These are phyloP conservation scores for Amphirosellinia nigrospora DNA, from an alignment of 495 filamentous ascomycete species.

Conservation along the genomic window DNA sequence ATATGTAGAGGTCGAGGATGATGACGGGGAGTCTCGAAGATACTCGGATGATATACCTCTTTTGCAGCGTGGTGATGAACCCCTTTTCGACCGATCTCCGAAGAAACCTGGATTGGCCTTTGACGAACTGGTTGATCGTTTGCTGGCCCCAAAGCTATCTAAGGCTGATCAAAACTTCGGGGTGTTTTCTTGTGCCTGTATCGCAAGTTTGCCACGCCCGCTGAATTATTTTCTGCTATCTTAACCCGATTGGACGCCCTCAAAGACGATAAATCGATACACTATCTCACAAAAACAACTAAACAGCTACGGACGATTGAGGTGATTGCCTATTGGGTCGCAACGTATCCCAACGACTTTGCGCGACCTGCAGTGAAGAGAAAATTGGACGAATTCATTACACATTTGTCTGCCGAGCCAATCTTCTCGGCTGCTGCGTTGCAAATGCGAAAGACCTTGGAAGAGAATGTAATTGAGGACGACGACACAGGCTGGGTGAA, in stretches of 20 bases:
- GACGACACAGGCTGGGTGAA: slow-evolving; percentile 83
- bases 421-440: slow-evolving; percentile 82
- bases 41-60: slow-evolving; percentile 68
- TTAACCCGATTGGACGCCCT: slow-evolving; percentile 74
- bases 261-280: slow-evolving; percentile 63
- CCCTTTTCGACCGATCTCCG: slow-evolving; percentile 51
- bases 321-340: slow-evolving; percentile 86
- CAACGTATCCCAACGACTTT: slow-evolving; percentile 92
- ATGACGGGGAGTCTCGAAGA: slow-evolving; percentile 58
- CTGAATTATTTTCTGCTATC: slow-evolving; percentile 74
- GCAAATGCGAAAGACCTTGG: slow-evolving; percentile 72
- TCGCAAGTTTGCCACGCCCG: slow-evolving; percentile 87
- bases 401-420: slow-evolving; percentile 67
- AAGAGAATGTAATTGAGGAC: slow-evolving; percentile 72
- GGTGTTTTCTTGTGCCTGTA: slow-evolving; percentile 92
- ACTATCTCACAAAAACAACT: slow-evolving; percentile 70
- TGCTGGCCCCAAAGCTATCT: slow-evolving; percentile 80
- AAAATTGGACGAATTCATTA: slow-evolving; percentile 73
- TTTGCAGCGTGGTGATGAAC: slow-evolving; percentile 61
- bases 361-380: slow-evolving; percentile 76
- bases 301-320: slow-evolving; percentile 83
- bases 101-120: slow-evolving; percentile 72
- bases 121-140: slow-evolving; percentile 86
- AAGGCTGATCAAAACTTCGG: slow-evolving; percentile 85
- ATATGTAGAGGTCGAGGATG: slow-evolving; percentile 66